Base-by-base conservation (phyloP, 1,284 basidiomycete genomes). In the Xerocomus amazonicus region DNA sequence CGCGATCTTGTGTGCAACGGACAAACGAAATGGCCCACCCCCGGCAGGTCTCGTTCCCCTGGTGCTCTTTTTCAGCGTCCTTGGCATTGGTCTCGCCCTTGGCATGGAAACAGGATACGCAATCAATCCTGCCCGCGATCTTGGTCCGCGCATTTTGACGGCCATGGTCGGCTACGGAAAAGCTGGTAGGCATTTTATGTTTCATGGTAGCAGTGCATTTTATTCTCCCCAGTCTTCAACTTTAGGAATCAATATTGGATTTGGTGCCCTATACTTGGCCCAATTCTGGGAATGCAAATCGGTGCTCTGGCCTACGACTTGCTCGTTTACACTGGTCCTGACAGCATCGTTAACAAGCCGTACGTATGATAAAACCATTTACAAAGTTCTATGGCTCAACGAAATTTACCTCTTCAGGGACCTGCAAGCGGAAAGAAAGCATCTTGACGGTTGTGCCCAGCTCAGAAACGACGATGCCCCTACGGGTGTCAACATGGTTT, bases 231-330 rank as follows among this genome's bases (percentile, higher is more conserved):
- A 41, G 77, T 78, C 6, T 77, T 76, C 59, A 61, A 70, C 27
- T 77, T 71, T 56, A 70, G 76, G 51, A 75, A 72, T 58, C 83
- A 85, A 53, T 91, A 89, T 61, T 91, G 86, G 86, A 52, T 88
- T 13, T 90, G 88, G 88, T 83, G 82, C 56, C 79, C 84, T 12
- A 55, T 83, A 10, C 65, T 87, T 35, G 83, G 68, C 2, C 78
- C 83, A 3, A 75, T 85, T 52, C 51, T 77, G 26, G 84, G 83
- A 23, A 80, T 74, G 41, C 72, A 79, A 46, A 55, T 68, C 9
- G 84, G 78, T 33, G 72, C 73, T 7, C 68, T 79, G 48, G 56
- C 75, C 23, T 84, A 84, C 53, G 81, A 84, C 54, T 41, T 65
- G 9, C 69, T 83, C 39, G 48, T 84, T 51, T 80, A 75, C 59